Base-by-base conservation (phyloP, 495 filamentous ascomycete genomes). In the Xylaria acuta region DNA sequence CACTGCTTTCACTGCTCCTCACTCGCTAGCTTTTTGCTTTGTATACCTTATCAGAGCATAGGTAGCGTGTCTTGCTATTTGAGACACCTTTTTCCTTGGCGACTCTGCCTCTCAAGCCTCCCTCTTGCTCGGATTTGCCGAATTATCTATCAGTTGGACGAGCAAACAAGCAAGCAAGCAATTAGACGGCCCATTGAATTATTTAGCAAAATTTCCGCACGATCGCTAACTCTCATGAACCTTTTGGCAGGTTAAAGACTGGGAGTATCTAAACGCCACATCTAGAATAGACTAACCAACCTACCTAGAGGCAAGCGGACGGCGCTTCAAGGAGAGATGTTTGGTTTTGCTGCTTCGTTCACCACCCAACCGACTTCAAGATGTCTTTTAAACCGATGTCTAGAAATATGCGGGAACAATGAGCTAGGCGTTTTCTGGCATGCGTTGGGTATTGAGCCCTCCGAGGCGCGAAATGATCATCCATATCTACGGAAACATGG, bases 231-330 rank as follows among this genome's bases (percentile, higher is more conserved):
- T 20, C 3, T 14, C 12, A 6, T 14, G 12, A 30, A 25, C 22
- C 25, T 1, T 5, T 65, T n/a, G 16, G 2, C 25, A 65, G 63
- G 41, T 65, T 65, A 34, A 65, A 36, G 22, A 18, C 63, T 32
- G 27, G n/a, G 9, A 4, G 2, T n/a, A 18, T 27, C 12, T 34
- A 34, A 32, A 36, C 22, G 27, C 3, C 3, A 49, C 4, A 65
- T 38, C 34, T n/a, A 38, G 58, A 16, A 49, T n/a, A 49, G 20
- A 64, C 38, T 64, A 27, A 45, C 32, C 38, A 43, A 64, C 60
- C 16, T 64, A 64, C 12, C 32, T 56, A 64, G 22, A 45, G n/a
- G 22, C 22, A 1, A 45, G 9, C 12, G n/a, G 60, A 20, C 36
- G 38, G 38, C 60, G 58, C 47, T 8, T 9, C n/a, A 11, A 8